These are phyloP conservation scores for Trypanosoma platydactyli DNA, from an alignment of 208 protist genomes.

Conservation along the genomic window DNA sequence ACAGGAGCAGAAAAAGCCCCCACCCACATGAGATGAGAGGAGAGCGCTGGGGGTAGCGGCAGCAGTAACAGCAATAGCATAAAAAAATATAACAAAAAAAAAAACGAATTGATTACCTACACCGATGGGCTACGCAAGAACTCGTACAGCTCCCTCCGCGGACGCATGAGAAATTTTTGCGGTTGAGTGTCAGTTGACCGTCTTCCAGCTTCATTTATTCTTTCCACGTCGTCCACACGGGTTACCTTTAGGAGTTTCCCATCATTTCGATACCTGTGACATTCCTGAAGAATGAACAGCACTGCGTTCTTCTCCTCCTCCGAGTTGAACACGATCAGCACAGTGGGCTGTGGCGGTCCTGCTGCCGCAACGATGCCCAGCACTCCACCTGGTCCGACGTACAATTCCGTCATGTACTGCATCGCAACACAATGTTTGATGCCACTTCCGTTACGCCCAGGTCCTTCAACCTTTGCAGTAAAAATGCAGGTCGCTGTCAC, in stretches of 20 bases:
- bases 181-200: neutral
- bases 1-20: conserved; percentile 14
- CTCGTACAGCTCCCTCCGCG: conserved; percentile 21
- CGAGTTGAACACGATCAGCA: conserved; percentile 12
- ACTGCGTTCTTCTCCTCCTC: conserved; percentile 12
- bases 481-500: conserved; percentile 27
- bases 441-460: conserved; percentile 1
- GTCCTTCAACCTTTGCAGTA: conserved; percentile 11
- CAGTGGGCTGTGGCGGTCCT: conserved; percentile 20
- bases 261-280: conserved; percentile 17
- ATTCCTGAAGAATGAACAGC: conserved; percentile 20
- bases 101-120: conserved; percentile 7
- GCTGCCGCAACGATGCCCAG: conserved; percentile 18
- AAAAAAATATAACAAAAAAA: conserved; percentile 15
- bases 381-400: conserved; percentile 15
- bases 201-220: neutral
- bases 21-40: conserved; percentile 8
- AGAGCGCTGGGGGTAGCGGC: neutral
- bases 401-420: conserved; percentile 28
- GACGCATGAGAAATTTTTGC: conserved; percentile 26
- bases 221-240: conserved; percentile 13
- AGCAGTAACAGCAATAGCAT: conserved; percentile 15
- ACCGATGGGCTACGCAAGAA: conserved; percentile 12
- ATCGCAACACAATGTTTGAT: conserved; percentile 22
- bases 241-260: conserved; percentile 11